Evolutionary conservation across 176 grass and related monocot species (phyloP), one percentile per base, ranked within the genome.

Genomic region (Oropetium thomaeum): DNA sequence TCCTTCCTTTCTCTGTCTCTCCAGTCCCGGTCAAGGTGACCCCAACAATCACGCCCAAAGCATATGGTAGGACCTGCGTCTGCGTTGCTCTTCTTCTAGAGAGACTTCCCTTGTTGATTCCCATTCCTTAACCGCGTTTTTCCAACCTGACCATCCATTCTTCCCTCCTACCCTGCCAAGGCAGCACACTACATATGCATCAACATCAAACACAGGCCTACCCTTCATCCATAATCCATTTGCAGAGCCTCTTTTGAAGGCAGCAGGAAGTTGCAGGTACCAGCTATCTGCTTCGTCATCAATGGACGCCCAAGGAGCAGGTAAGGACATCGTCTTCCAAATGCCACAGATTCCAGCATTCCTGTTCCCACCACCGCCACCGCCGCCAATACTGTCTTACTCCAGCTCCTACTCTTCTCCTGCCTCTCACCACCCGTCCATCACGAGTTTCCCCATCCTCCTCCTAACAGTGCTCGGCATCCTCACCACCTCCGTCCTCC

Each of bases 381-480:
- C 71, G 2, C 9, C 75, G 17, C 6, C 8, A 27, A 27, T 70
- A 33, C 7, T 38, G 3, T 54, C 65, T 5, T 64, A 65, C 34
- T 54, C 60, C 12, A 31, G 28, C 53, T 57, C 43, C 10, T 27
- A 45, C 0, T 29, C 78, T 8, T 32, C 68, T 7, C 26, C 40
- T 10, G 11, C 48, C 52, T 10, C 69, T 37, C 43, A 26, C 28
- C 67, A 45, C 32, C 54, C 55, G 10, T 67, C 79, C 64, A 61
- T 64, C 41, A 81, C 86, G 1, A 88, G 55, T 84, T 73, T 95
- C 58, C 87, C 96, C 2, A 72, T 91, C 71, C 63, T 99, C 14
- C 20, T 68, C 53, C 74, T 95, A 37, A 85, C 89, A 3, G 82
- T 99, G 19, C 57, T 94, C 4, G 96, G 84, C 37, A 79, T 95